Percentiles rank a stretch among this genome's conserved stretches.
These are phyloP conservation scores for Thermomyces lanuginosus DNA, from an alignment of 2,329 filamentous ascomycete species.

Conservation along the genomic window DNA sequence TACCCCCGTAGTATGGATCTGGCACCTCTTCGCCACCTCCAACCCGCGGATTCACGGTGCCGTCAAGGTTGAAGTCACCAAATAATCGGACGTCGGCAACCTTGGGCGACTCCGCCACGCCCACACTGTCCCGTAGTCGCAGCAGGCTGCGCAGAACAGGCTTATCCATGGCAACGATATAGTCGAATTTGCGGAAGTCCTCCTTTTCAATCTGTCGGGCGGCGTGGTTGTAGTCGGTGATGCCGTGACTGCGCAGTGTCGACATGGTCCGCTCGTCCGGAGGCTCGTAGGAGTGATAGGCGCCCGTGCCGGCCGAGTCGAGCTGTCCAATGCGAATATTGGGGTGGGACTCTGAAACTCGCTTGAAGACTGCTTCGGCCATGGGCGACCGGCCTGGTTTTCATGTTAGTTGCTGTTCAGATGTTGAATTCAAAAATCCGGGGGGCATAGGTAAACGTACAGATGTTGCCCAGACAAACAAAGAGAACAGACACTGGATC, in stretches of 20 bases:
- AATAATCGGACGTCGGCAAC: constrained; percentile 56
- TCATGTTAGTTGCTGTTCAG: constrained; percentile 1
- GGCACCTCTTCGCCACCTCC: constrained; percentile 50
- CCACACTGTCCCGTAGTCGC: constrained; percentile 38
- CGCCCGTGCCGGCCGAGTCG: constrained; percentile 81
- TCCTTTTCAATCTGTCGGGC: constrained; percentile 55
- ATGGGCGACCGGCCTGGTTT: constrained; percentile 57
- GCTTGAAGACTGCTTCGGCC: constrained; percentile 86
- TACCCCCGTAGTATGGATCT: constrained; percentile 87
- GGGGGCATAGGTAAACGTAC: constrained; percentile 24
- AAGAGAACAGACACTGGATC: constrained; percentile 66
- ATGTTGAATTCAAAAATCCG: not conserved
- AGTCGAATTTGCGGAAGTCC: constrained; percentile 79
- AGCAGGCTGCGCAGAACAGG: constrained; percentile 60
- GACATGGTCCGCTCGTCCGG: constrained; percentile 74
- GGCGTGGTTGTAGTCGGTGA: constrained; percentile 58
- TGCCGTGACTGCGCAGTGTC: constrained; percentile 57
- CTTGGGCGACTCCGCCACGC: constrained; percentile 18
- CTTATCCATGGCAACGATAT: constrained; percentile 86
- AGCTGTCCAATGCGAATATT: constrained; percentile 49
- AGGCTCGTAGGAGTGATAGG: constrained; percentile 61
- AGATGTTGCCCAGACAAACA: constrained; percentile 95
- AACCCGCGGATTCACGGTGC: constrained; percentile 23
- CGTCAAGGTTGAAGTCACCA: constrained; percentile 56
- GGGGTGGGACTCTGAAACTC: too few relatives aligned